Evolutionary conservation across 2,329 filamentous ascomycete genomes (phyloP), one percentile per base, ranked within the genome.

Genomic region (Aspergillus sergii): DNA sequence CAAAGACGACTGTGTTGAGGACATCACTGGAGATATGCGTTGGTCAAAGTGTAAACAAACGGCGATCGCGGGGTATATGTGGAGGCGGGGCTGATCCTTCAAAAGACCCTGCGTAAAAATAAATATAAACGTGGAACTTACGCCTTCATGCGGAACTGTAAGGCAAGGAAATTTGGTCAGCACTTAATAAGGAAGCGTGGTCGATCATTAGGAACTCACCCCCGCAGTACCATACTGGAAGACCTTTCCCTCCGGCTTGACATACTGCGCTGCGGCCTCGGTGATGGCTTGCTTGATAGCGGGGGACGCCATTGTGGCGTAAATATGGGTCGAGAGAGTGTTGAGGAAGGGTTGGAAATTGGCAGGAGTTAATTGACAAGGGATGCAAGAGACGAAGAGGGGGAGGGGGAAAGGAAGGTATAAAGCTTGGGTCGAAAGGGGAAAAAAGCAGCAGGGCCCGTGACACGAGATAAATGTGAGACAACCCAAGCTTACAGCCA

Each of bases 1-100:
- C 90, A 81, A 94, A 97, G 71, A 96, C 88, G 67, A 99, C 93
- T 41, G 93, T 95, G 76, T 96, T 92, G 72, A 98, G 90, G 61
- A 96, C 86, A 72, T 93, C 90, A 63, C 86, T 88, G 72, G 66
- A 61, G 58, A 57, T n/a, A 66, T 46, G 55, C 60, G 64, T 63
- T 39, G 68, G 77, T 74, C 76, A 81, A 71, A 68, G 64, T 67
- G 65, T 74, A 68, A 76, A 74, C 73, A 71, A 67, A 66, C 30
- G 68, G 64, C 66, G 66, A 73, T 72, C 71, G 72, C 69, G 73
- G 73, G 71, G 71, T 68, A 69, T 57, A 23, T 66, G 67, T 71
- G 71, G 69, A 72, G 68, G 70, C 68, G 69, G 70, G 70, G 69
- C 63, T 71, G 67, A 71, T 69, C 62, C 65, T 65, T 66, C 56